These are phyloP conservation scores for Warburgia ugandensis DNA, from an alignment of 164 flowering plant genomes.

Conservation along the genomic window DNA sequence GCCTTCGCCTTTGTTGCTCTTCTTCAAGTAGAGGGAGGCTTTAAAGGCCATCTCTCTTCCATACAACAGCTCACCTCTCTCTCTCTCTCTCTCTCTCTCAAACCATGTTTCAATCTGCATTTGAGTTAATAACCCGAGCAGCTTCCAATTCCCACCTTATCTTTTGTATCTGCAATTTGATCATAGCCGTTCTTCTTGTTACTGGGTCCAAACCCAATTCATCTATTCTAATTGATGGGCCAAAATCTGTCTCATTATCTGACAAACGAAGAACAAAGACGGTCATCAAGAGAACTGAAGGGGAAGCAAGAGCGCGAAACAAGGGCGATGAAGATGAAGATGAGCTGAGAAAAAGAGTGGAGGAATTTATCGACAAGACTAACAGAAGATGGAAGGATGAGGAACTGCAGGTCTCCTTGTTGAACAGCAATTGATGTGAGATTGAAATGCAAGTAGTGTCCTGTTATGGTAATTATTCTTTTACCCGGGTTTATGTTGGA, in stretches of 20 bases:
- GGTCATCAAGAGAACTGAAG: constrained; percentile 3
- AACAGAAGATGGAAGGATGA: constrained; percentile 49
- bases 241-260: not conserved
- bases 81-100: not conserved
- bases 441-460: no score
- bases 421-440: not conserved
- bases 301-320: not conserved
- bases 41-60: constrained; percentile 3
- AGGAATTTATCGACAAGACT: constrained; percentile 52
- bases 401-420: constrained; percentile 3
- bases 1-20: no score
- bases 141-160: constrained; percentile 35
- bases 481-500: no score
- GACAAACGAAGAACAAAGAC: no score
- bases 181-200: constrained; percentile 35
- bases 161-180: constrained; percentile 49
- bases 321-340: constrained; percentile 20
- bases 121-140: constrained; percentile 34
- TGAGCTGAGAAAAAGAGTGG: constrained; percentile 43
- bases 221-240: not conserved
- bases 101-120: constrained; percentile 34
- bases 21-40: not conserved
- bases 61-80: not conserved
- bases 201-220: constrained; percentile 23
- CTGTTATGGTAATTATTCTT: no score